Conservation (phyloP, 2,329 filamentous ascomycete species). For the Leptodontidium sp. region DNA sequence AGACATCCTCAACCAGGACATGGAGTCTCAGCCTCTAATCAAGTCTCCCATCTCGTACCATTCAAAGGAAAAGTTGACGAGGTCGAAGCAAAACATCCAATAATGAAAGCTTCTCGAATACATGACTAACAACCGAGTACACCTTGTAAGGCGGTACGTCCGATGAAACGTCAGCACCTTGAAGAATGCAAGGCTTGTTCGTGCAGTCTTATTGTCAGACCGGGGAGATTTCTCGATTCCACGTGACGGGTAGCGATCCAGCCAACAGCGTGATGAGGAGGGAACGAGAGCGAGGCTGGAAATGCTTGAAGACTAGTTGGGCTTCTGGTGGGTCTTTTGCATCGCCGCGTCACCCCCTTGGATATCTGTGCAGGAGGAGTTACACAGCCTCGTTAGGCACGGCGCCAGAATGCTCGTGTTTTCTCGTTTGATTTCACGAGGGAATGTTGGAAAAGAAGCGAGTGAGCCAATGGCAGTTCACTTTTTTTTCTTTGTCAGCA, state of each 20-base stretch:
- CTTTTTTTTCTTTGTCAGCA: neutral
- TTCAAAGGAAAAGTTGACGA: neutral
- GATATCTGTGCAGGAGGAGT: neutral
- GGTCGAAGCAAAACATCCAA: neutral
- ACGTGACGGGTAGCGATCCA: slow-evolving; percentile 1
- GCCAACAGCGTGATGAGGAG: neutral
- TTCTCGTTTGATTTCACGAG: neutral
- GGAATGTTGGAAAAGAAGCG: neutral
- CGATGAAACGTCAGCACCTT: slow-evolving; percentile 17
- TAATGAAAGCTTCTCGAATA: neutral
- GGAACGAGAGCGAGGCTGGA: neutral
- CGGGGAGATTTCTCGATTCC: neutral
- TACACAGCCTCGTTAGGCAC: neutral
- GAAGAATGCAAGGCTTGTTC: neutral
- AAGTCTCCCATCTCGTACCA: neutral
- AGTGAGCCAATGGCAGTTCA: slow-evolving; percentile 1
- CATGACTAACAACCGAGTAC: neutral
- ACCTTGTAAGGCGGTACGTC: neutral
- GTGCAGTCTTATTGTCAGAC: slow-evolving; percentile 7
- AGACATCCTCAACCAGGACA: neutral
- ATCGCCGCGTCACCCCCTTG: neutral
- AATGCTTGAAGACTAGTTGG: neutral
- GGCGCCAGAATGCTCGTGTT: neutral
- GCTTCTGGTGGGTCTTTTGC: neutral
- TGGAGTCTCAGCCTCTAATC: slow-evolving; percentile 12